A percentile compares a stretch with the other conserved stretches of the same genome.
phyloP scores from a whole-genome alignment of 2,329 filamentous ascomycete species.

The Amphichorda felina region DNA sequence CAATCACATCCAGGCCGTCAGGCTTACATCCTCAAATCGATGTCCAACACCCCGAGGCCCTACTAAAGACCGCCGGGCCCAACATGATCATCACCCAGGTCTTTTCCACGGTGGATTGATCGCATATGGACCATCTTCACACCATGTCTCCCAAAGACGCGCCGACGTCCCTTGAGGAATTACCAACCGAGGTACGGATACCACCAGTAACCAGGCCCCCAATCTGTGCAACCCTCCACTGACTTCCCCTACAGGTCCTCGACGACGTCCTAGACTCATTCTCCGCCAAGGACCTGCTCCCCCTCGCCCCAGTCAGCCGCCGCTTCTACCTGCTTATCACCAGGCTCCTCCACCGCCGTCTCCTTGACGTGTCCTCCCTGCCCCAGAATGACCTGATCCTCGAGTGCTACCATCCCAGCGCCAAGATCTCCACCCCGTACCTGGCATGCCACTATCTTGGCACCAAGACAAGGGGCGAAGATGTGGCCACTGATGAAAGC shows the following conservation, averaged over 20 bases:
- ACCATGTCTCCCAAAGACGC: too few relatives aligned
- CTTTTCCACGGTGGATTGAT: too few relatives aligned
- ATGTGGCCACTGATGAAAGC: slow-evolving; percentile 2
- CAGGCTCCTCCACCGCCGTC: slow-evolving; percentile 51
- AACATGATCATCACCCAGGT: too few relatives aligned
- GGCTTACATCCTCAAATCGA: too few relatives aligned
- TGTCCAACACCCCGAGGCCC: too few relatives aligned
- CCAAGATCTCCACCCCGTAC: slow-evolving; percentile 55
- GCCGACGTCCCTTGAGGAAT: too few relatives aligned
- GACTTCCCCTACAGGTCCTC: slow-evolving; percentile 28
- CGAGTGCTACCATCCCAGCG: slow-evolving; percentile 66
- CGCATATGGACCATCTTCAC: too few relatives aligned
- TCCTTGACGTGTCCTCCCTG: slow-evolving; percentile 26
- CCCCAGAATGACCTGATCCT: slow-evolving; percentile 51
- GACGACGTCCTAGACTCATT: slow-evolving; percentile 36
- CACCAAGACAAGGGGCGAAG: slow-evolving; percentile 25
- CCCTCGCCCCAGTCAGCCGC: slow-evolving; percentile 44
- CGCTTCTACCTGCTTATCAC: slow-evolving; percentile 52
- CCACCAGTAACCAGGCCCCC: background rate
- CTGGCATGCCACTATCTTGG: slow-evolving; percentile 55
- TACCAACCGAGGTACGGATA: background rate
- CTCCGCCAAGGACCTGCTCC: slow-evolving; percentile 38
- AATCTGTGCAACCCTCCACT: background rate
- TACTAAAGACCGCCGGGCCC: too few relatives aligned
- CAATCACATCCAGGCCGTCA: too few relatives aligned